phyloP scores from a whole-genome alignment of 2,329 filamentous ascomycete species.

The Trichoderma hamatum region DNA sequence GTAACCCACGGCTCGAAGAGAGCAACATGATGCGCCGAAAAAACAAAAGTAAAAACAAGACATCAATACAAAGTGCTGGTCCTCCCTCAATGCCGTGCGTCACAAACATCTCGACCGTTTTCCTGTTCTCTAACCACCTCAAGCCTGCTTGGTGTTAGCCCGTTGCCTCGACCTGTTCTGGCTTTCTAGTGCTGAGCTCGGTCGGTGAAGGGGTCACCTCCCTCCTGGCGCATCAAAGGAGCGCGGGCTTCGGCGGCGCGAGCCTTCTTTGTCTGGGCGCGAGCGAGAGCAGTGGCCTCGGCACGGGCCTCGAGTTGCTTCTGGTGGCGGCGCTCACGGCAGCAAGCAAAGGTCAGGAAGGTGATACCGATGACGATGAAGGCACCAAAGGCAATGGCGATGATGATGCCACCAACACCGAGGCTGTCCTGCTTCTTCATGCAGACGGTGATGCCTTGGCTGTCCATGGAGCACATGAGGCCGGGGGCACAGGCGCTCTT shows the following conservation, averaged over 20 bases:
- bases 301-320: slow-evolving; percentile 48
- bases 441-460: slow-evolving; percentile 46
- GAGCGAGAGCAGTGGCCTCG: slow-evolving; percentile 55
- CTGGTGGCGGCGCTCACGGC: slow-evolving; percentile 51
- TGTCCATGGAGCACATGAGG: slow-evolving; percentile 50
- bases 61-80: slow-evolving; percentile 16
- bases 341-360: slow-evolving; percentile 55
- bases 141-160: slow-evolving; percentile 23
- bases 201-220: slow-evolving; percentile 45
- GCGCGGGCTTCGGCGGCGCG: slow-evolving; percentile 40
- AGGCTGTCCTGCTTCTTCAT: slow-evolving; percentile 44
- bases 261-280: slow-evolving; percentile 51
- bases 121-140: slow-evolving; percentile 9
- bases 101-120: slow-evolving; percentile 10
- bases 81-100: slow-evolving; percentile 16
- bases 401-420: slow-evolving; percentile 50
- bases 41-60: slow-evolving; percentile 9
- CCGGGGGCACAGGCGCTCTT: slow-evolving; percentile 47
- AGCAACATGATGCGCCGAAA: slow-evolving; percentile 23
- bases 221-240: slow-evolving; percentile 42
- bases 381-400: slow-evolving; percentile 52
- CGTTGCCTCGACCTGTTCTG: slow-evolving; percentile 10
- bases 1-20: slow-evolving; percentile 23
- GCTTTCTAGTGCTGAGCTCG: slow-evolving; percentile 37
- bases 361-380: slow-evolving; percentile 44